These are phyloP conservation scores for Apiotrichum sp. DNA, from an alignment of 1,284 basidiomycete genomes.

Conservation along the genomic window DNA sequence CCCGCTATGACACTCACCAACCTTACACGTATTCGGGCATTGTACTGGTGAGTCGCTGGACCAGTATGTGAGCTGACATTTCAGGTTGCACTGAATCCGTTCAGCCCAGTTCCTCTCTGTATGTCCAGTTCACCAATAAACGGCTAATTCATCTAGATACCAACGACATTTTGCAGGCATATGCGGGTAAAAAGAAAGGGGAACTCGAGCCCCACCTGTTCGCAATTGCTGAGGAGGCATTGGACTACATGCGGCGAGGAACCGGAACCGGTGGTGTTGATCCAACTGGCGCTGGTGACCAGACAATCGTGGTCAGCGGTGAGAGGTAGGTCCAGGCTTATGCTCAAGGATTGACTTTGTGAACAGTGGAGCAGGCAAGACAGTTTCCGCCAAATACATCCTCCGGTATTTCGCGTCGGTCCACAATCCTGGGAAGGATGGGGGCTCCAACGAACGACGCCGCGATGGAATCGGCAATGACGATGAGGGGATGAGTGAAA, in stretches of 20 bases:
- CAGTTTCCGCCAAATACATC: slow-evolving; percentile 98
- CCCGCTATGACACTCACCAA: slow-evolving; percentile 92
- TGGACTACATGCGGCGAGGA: slow-evolving; percentile 77
- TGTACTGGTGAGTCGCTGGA: slow-evolving; percentile 40
- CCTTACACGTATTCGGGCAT: slow-evolving; percentile 99
- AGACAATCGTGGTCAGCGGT: slow-evolving; percentile 98
- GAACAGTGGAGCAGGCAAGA: slow-evolving; percentile 92
- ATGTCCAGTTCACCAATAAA: slow-evolving; percentile 7
- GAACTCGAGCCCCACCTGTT: slow-evolving; percentile 97
- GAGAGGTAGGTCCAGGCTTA: slow-evolving; percentile 64
- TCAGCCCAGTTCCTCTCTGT: slow-evolving; percentile 81
- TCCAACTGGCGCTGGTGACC: slow-evolving; percentile 61
- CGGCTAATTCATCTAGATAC: slow-evolving; percentile 54
- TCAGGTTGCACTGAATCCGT: slow-evolving; percentile 92
- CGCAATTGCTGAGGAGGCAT: slow-evolving; percentile 98
- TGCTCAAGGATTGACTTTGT: background rate
- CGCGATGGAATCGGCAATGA: slow-evolving; percentile 29
- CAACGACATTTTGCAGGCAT: slow-evolving; percentile 94
- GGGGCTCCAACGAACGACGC: slow-evolving; percentile 15
- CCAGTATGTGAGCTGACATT: slow-evolving; percentile 3
- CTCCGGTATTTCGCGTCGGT: slow-evolving; percentile 99
- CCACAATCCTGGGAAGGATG: slow-evolving; percentile 66
- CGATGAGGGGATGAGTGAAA: slow-evolving; percentile 67
- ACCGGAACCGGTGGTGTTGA: slow-evolving; percentile 59
- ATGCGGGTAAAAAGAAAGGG: slow-evolving; percentile 83